phyloP scores from a whole-genome alignment of 305 asterid species.

The Andrographis paniculata region DNA sequence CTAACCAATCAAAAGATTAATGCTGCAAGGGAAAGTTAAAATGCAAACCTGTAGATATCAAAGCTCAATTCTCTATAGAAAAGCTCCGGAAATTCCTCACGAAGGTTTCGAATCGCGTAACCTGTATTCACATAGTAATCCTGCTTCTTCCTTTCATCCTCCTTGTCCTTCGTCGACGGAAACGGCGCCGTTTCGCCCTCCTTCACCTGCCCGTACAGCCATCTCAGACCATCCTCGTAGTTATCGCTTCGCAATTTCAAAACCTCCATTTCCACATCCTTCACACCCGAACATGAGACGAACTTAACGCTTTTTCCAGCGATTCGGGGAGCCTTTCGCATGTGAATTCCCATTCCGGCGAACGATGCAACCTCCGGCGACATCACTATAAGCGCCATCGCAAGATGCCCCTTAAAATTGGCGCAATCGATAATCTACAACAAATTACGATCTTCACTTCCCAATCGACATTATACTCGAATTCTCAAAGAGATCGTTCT shows the following conservation, averaged over 20 bases:
- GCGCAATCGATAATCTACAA: not conserved
- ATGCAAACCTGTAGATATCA: slow-evolving; percentile 72
- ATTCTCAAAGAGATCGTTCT: not conserved
- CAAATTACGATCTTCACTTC: not conserved
- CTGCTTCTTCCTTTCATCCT: slow-evolving; percentile 60
- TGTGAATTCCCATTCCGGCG: slow-evolving; percentile 19
- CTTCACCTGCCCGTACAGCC: slow-evolving; percentile 52
- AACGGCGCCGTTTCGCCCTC: slow-evolving; percentile 31
- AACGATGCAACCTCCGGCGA: slow-evolving; percentile 46
- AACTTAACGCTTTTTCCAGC: slow-evolving; percentile 27
- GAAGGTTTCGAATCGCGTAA: slow-evolving; percentile 73
- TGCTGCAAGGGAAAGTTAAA: not conserved
- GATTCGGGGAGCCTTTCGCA: slow-evolving; percentile 14
- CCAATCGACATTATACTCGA: slow-evolving; percentile 3
- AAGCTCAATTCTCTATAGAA: slow-evolving; percentile 68
- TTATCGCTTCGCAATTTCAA: slow-evolving; percentile 20
- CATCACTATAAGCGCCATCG: slow-evolving; percentile 46
- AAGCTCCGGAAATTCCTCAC: slow-evolving; percentile 83
- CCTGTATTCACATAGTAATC: slow-evolving; percentile 60
- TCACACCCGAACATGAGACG: slow-evolving; percentile 35
- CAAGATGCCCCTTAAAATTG: not conserved
- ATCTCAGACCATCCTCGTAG: slow-evolving; percentile 24
- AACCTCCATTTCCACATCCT: slow-evolving; percentile 45
- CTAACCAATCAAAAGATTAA: not conserved
- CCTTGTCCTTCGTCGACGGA: slow-evolving; percentile 27